Conservation (phyloP, 2,329 filamentous ascomycete genomes). For the Herpotrichia juniperi region DNA sequence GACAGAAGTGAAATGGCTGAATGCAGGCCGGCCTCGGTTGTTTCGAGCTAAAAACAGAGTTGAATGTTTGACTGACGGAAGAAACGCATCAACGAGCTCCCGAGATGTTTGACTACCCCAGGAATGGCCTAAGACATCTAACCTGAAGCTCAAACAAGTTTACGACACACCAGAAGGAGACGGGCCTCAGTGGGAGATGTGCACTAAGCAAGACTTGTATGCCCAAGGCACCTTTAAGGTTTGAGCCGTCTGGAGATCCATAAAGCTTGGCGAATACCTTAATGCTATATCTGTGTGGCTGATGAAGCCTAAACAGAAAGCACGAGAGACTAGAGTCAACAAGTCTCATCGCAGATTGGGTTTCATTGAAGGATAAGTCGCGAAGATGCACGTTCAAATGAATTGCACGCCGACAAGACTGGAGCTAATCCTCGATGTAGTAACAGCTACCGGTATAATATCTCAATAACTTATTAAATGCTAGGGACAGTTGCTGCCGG, state of each 20-base stretch:
- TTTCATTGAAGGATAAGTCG: too few relatives aligned
- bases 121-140: not conserved
- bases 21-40: not conserved
- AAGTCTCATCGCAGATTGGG: not conserved
- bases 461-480: not conserved
- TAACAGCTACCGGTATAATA: not conserved
- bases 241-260: conserved; percentile 18
- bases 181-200: not conserved
- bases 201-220: not conserved
- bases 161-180: not conserved
- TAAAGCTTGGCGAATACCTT: conserved; percentile 33
- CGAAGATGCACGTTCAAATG: too few relatives aligned
- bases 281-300: conserved; percentile 14
- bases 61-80: not conserved
- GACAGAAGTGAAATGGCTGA: not conserved
- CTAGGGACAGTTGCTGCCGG: not conserved
- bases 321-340: not conserved
- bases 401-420: too few relatives aligned
- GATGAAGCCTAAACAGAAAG: conserved; percentile 26
- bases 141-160: not conserved
- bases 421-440: too few relatives aligned
- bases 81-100: conserved; percentile 2
- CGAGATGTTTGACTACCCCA: not conserved
- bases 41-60: not conserved
- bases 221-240: conserved; percentile 23